Base-by-base conservation (phyloP, 2,329 filamentous ascomycete genomes). In the Colletotrichum spinosum region DNA sequence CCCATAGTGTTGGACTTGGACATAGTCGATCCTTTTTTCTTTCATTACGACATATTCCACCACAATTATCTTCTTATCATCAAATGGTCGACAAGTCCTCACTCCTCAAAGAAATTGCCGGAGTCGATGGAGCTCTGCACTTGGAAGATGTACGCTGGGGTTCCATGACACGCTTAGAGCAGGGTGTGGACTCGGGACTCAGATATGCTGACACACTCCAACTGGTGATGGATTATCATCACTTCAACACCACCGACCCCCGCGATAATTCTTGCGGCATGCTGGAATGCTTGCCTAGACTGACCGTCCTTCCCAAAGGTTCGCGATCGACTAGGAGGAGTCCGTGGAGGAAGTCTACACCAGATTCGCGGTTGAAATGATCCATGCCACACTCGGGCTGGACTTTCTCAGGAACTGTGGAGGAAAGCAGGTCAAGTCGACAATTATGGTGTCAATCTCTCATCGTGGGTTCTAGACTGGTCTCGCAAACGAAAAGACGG, bases 201-300 rank as follows among this genome's bases (percentile, higher is more conserved):
- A 38, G 42, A 6, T 25, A 44, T 34, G 35, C 15, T 4, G 41
- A 46, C 56, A 37, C 52, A 3, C 25, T 59, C 3, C 38, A 37
- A 13, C 34, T 59, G 17, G 56, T 38, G 15, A n/a, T 41, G 1
- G 33, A 46, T 12, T 55, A 55, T 17, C 49, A 50, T 17, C 59
- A 68, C 12, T 62, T 69, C 42, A 48, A 62, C 34, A 59, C 65
- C 34, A 62, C 58, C 2, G 55, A 71, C n/a, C 65, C 68, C 2
- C 59, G 67, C 3, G 70, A 70, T 58, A 68, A 69, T n/a, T 51
- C 70, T 11, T 69, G 64, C 25, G 69, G 49, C 12, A 51, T 71
- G 38, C 45, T 68, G 7, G 68, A 66, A 25, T 25, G 4, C 25
- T 25, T 17, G 59, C 70, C n/a, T 45, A 51, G 38, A 50, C n/a